Conservation (phyloP, 345 rosid genomes). For the Eucalyptus globulus region DNA sequence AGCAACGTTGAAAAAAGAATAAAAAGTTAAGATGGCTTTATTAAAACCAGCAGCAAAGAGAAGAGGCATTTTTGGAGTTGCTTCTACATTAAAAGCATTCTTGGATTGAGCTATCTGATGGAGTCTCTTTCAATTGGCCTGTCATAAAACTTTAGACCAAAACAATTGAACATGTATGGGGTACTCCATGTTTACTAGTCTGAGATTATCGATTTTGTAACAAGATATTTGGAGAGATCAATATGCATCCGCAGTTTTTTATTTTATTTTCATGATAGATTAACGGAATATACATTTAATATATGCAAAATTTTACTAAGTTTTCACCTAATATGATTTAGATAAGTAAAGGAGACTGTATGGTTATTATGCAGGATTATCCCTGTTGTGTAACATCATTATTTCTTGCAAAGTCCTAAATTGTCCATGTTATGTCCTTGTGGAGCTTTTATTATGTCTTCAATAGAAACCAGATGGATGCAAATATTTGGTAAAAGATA, state of each 20-base stretch:
- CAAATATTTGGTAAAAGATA: not conserved
- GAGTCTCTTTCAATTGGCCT: not conserved
- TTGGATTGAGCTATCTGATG: not conserved
- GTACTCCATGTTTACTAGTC: not conserved
- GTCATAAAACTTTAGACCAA: not conserved
- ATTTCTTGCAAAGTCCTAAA: not conserved
- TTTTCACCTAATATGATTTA: not conserved
- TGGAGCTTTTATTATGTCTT: not conserved
- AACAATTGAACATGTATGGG: not conserved
- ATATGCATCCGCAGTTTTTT: not conserved
- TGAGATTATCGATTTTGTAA: not conserved
- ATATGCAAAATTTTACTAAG: not conserved
- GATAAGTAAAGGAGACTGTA: not conserved
- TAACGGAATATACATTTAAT: not conserved
- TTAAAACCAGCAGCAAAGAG: not conserved
- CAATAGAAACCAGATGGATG: not conserved
- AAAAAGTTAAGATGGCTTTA: not conserved
- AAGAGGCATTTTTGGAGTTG: not conserved
- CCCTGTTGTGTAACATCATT: not conserved
- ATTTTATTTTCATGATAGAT: not conserved
- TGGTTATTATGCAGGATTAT: not conserved
- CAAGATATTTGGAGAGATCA: not conserved
- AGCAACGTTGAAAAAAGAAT: not conserved
- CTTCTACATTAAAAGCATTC: not conserved
- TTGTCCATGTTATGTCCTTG: not conserved